Base-by-base conservation (phyloP, 306 rosid species). In the Quercus bicolor region DNA sequence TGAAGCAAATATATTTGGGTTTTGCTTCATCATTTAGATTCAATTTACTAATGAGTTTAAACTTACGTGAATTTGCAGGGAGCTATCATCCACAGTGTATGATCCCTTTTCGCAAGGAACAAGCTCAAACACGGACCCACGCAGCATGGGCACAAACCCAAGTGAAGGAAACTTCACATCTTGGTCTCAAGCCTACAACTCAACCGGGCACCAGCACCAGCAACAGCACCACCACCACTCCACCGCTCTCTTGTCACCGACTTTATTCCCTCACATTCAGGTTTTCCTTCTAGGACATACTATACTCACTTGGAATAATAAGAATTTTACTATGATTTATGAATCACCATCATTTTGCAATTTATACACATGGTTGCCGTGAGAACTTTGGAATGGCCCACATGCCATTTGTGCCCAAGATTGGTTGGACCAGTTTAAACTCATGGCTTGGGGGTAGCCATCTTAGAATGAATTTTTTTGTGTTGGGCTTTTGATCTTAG, bases 101-200 rank as follows among this genome's bases (percentile, higher is more conserved):
- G 90, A 87, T 76, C 89, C 94, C 20, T 90, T 87, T 84, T 80
- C 91, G 1, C 97, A 88, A 81, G 97, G 93, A 19, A 70, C 85
- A 0, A 85, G 79, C 70, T 88, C 93, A 56, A 90, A 79, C 20
- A 85, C 72, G 0, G 87, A 92, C 53, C 88, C 86, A 33, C 79
- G 76, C 29, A 84, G 75, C 14, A 81, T 89, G 23, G 88, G 78
- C 12, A 56, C 85, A 45, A 86, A 86, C 21, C 79, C 80, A 56
- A 84, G 73, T 0, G 88, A 91, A 0, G 84, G 81, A 5, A 85
- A 85, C 71, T 84, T 90, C 59, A 72, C 81, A 40, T 68, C 86
- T 26, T 92, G 97, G 94, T 84, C 91, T 28, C 91, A 83, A 55
- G 87, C 84, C 5, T 88, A 83, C 84, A 81, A 83, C 51, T 23